Percentiles rank a stretch among this genome's conserved stretches.
phyloP scores from a whole-genome alignment of 1,139 yeast genomes.

The Dujonia santamariae region DNA sequence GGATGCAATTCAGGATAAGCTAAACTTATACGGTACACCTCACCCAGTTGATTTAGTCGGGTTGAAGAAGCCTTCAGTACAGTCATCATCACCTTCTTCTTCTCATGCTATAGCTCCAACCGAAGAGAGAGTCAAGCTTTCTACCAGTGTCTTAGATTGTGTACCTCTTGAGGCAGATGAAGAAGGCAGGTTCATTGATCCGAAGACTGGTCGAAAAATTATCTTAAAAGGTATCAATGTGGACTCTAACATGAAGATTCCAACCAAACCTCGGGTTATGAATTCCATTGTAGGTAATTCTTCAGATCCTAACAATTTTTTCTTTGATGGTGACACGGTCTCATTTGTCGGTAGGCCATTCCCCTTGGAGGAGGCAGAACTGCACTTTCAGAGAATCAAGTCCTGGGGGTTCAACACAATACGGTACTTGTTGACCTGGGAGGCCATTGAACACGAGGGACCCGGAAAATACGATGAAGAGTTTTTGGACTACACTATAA shows the following conservation, averaged over 20 bases:
- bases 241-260: conserved; percentile 75
- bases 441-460: conserved; percentile 84
- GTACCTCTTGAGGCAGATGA: conserved; percentile 30
- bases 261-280: conserved; percentile 44
- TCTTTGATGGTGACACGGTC: conserved; percentile 70
- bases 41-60: not conserved
- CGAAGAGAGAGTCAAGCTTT: conserved; percentile 2
- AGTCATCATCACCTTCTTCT: no score
- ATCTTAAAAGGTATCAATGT: conserved; percentile 79
- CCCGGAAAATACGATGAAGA: conserved; percentile 83
- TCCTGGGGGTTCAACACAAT: conserved; percentile 81
- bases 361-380: conserved; percentile 66
- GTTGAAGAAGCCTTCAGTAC: no score
- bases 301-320: conserved; percentile 46
- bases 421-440: conserved; percentile 84
- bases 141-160: conserved; percentile 25
- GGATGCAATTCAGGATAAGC: conserved; percentile 1
- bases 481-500: conserved; percentile 66
- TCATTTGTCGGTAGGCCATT: conserved; percentile 84
- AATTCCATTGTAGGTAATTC: conserved; percentile 48
- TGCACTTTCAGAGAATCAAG: conserved; percentile 67
- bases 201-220: conserved; percentile 50
- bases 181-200: conserved; percentile 61
- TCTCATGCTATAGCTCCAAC: not conserved
- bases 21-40: not conserved